Conservation (phyloP, 225 moss, liverwort and hornwort genomes). For the Lunularia cruciata region DNA sequence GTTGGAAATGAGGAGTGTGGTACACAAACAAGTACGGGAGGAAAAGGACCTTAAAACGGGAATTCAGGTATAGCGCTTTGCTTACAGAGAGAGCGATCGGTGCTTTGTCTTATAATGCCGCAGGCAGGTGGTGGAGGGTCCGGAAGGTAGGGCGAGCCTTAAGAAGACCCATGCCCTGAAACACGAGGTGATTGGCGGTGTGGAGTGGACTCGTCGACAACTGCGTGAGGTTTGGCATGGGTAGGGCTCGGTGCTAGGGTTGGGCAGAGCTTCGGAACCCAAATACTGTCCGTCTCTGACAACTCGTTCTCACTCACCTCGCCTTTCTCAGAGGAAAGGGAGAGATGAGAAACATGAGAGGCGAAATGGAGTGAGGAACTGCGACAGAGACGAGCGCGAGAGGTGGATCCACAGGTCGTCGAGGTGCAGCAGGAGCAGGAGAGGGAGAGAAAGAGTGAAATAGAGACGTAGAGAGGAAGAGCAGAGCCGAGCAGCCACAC, state of each 20-base stretch:
- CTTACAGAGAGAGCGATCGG: too few species aligned
- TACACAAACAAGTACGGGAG: too few species aligned
- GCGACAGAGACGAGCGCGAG: slow-evolving; percentile 2
- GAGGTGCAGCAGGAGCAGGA: slow-evolving; percentile 13
- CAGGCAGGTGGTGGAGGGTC: background rate
- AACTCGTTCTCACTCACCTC: background rate
- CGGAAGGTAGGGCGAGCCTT: background rate
- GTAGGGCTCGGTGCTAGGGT: slow-evolving; percentile 13
- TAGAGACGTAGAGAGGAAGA: too few species aligned
- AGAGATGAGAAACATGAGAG: background rate
- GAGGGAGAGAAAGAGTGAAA: slow-evolving; percentile 1
- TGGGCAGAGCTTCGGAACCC: slow-evolving; percentile 9
- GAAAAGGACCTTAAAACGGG: too few species aligned
- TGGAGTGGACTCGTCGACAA: background rate
- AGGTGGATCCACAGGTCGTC: background rate
- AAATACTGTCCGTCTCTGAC: slow-evolving; percentile 15
- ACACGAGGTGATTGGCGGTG: background rate
- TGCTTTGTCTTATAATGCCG: too few species aligned
- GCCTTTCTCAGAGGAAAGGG: slow-evolving; percentile 9
- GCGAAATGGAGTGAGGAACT: background rate
- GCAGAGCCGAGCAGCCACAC: background rate
- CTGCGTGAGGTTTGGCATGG: slow-evolving; percentile 12
- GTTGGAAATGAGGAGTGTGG: too few species aligned
- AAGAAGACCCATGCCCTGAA: background rate
- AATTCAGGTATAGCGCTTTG: too few species aligned